Percentiles rank a stretch among this genome's conserved stretches.
Conservation (phyloP, 2,329 filamentous ascomycete species). For the Venturiaceae sp. region DNA sequence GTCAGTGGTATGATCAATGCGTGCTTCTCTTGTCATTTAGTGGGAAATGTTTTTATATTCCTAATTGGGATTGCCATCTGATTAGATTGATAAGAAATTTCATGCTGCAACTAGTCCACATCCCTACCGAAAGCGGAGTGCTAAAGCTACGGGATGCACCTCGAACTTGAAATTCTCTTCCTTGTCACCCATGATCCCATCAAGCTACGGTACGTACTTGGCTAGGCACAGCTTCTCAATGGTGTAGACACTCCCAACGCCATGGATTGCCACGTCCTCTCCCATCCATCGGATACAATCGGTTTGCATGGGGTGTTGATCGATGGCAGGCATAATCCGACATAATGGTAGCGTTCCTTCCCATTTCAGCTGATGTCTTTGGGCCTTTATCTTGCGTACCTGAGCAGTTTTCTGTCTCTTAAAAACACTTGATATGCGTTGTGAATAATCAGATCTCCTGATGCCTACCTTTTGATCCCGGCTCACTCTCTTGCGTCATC, state of each 20-base stretch:
- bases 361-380: not conserved
- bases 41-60: not conserved
- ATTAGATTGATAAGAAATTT: not conserved
- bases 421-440: too few species aligned
- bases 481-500: not conserved
- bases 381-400: too few species aligned
- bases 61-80: not conserved
- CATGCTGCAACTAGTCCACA: not conserved
- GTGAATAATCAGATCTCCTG: too few species aligned
- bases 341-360: not conserved
- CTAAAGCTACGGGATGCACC: too few species aligned
- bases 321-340: not conserved
- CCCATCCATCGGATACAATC: not conserved
- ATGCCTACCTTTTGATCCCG: too few species aligned
- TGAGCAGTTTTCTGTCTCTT: too few species aligned
- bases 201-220: not conserved
- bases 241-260: not conserved
- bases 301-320: not conserved
- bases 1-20: not conserved
- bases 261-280: not conserved
- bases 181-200: not conserved
- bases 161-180: slow-evolving; percentile 1
- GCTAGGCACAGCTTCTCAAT: not conserved
- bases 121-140: too few species aligned
- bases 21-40: not conserved